Evolutionary conservation across 78 protist genomes (phyloP).

Genomic region (Dictyostelium firmibasis): DNA sequence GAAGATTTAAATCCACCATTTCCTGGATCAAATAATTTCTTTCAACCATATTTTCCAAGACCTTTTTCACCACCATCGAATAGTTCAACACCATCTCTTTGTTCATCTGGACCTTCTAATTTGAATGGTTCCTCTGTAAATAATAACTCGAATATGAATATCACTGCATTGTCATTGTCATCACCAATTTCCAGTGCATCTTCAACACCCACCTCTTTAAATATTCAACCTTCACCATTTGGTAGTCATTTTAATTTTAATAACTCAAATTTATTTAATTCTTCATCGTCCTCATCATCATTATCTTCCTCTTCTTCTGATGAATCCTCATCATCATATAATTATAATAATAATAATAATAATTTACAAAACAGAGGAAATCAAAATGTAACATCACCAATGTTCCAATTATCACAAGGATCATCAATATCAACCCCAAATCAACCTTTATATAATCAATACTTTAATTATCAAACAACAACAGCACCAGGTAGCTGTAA

Average conservation of each 20-base stretch:
- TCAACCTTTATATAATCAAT: not conserved
- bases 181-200: not conserved
- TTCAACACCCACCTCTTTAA: not conserved
- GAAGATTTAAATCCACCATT: conserved; percentile 44
- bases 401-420: not conserved
- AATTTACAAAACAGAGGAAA: not conserved
- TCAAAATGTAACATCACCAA: not conserved
- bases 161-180: not conserved
- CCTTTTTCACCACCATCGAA: not conserved
- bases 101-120: not conserved
- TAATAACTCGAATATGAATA: not conserved
- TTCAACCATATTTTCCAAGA: conserved; percentile 11
- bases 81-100: not conserved
- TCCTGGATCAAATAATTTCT: not conserved
- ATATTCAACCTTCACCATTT: not conserved
- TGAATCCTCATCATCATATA: not conserved
- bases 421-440: not conserved
- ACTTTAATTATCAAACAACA: not conserved
- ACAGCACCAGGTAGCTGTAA: not conserved
- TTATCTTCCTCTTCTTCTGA: not conserved
- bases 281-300: not conserved
- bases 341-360: not conserved
- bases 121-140: too few relatives aligned
- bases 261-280: not conserved
- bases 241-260: not conserved